These are phyloP conservation scores for Eucalyptus melliodora DNA, from an alignment of 345 rosid genomes.

Conservation along the genomic window DNA sequence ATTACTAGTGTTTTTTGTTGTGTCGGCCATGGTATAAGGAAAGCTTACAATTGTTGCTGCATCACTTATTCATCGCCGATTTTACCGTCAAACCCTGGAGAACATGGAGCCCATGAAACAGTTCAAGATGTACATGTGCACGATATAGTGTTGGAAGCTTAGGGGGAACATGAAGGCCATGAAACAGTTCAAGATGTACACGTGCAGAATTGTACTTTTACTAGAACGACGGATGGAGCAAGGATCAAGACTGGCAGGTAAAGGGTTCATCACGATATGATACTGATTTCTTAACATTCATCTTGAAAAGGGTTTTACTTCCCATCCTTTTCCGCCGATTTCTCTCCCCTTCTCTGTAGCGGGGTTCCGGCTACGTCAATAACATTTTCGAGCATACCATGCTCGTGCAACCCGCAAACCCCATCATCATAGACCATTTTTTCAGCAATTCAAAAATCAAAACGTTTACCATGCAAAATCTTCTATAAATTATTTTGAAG, in stretches of 20 bases:
- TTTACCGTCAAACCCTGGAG: neutral
- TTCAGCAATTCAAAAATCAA: neutral
- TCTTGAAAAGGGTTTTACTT: neutral
- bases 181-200: no score
- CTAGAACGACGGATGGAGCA: neutral
- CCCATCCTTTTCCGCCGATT: neutral
- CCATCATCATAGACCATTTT: conserved; percentile 5
- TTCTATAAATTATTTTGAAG: no score
- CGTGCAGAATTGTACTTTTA: neutral
- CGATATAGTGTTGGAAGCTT: conserved; percentile 3
- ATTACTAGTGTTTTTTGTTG: neutral
- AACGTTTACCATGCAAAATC: no score
- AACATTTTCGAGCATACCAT: neutral
- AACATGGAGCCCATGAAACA: no score
- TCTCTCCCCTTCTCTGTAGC: neutral
- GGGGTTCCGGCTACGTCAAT: neutral
- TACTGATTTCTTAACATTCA: neutral
- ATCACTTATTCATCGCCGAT: neutral
- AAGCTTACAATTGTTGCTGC: no score
- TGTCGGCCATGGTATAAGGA: neutral
- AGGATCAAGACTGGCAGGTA: conserved; percentile 18
- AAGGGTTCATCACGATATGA: neutral
- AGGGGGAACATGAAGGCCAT: neutral
- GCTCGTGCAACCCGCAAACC: neutral
- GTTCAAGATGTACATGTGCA: neutral